Percentiles rank a stretch among this genome's conserved stretches.
Evolutionary conservation across 768 basidiomycete species (phyloP).

Genomic region (Xerocomellus chrysenteron): DNA sequence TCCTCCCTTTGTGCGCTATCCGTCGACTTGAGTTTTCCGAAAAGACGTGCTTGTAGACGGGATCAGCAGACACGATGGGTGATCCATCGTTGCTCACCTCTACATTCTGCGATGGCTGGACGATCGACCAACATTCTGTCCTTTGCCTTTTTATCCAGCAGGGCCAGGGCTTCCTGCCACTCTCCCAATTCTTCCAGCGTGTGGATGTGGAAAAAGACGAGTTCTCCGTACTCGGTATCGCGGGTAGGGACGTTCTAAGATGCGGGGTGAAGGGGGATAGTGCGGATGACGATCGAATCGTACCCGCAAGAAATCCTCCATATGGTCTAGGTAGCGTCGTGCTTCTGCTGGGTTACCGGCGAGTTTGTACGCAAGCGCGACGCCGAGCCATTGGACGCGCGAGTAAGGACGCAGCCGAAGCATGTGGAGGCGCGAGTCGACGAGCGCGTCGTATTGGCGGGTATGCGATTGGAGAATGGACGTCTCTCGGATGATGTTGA

Average conservation of each 20-base stretch:
- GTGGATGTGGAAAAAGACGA: slow-evolving; percentile 72
- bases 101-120: slow-evolving; percentile 60
- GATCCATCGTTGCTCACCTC: slow-evolving; percentile 45
- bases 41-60: slow-evolving; percentile 61
- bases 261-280: slow-evolving; percentile 7
- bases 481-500: slow-evolving; percentile 90
- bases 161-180: slow-evolving; percentile 52
- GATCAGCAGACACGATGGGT: slow-evolving; percentile 1
- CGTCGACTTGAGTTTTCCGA: slow-evolving; percentile 51
- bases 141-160: slow-evolving; percentile 66
- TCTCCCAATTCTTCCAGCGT: slow-evolving; percentile 74
- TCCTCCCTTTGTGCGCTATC: slow-evolving; percentile 25
- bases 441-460: slow-evolving; percentile 71
- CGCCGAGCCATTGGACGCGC: slow-evolving; percentile 86
- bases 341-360: slow-evolving; percentile 73
- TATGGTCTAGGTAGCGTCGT: slow-evolving; percentile 68
- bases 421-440: slow-evolving; percentile 80
- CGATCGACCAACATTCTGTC: slow-evolving; percentile 69
- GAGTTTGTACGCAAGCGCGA: slow-evolving; percentile 87
- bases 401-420: slow-evolving; percentile 77
- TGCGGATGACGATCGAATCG: not conserved
- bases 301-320: slow-evolving; percentile 72
- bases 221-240: slow-evolving; percentile 83
- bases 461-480: slow-evolving; percentile 88
- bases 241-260: slow-evolving; percentile 69